Conservation (phyloP, 805 yeast species). For the Wickerhamomyces silvicola region DNA sequence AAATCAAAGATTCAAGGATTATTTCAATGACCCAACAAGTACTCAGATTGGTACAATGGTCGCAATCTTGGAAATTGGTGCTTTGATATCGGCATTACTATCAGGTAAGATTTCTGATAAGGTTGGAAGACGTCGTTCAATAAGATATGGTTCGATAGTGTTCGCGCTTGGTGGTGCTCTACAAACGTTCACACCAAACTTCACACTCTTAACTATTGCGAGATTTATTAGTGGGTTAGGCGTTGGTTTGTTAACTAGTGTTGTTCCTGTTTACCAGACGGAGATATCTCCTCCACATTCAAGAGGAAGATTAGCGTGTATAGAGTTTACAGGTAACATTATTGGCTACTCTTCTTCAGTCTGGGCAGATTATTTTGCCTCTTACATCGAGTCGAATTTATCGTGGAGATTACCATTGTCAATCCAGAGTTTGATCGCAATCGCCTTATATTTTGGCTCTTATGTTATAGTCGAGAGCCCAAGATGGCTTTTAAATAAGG, state of each 20-base stretch:
- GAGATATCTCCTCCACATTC: slow-evolving; percentile 86
- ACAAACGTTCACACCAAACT: slow-evolving; percentile 55
- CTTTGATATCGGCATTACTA: slow-evolving; percentile 68
- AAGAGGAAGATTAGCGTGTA: slow-evolving; percentile 79
- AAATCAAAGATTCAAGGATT: slow-evolving; percentile 59
- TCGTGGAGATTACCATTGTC: slow-evolving; percentile 80
- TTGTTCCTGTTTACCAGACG: slow-evolving; percentile 83
- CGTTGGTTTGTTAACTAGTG: slow-evolving; percentile 75
- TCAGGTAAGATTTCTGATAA: slow-evolving; percentile 75
- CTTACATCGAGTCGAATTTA: slow-evolving; percentile 50
- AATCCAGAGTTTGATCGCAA: slow-evolving; percentile 70
- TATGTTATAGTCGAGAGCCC: slow-evolving; percentile 82
- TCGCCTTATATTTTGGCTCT: slow-evolving; percentile 64
- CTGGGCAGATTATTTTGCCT: slow-evolving; percentile 80
- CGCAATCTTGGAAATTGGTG: slow-evolving; percentile 85
- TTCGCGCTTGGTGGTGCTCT: slow-evolving; percentile 75
- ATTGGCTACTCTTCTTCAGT: slow-evolving; percentile 76
- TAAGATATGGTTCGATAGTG: slow-evolving; percentile 69
- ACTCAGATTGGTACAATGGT: slow-evolving; percentile 80
- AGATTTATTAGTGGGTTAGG: slow-evolving; percentile 80
- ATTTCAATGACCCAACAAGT: slow-evolving; percentile 68
- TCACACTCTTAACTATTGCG: slow-evolving; percentile 60
- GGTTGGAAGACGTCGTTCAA: slow-evolving; percentile 74
- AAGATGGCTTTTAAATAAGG: slow-evolving; percentile 82
- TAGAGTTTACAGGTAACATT: slow-evolving; percentile 83